Conservation (phyloP, 371 early-diverging fungal genomes). For the Basidiobolus meristosporus region DNA sequence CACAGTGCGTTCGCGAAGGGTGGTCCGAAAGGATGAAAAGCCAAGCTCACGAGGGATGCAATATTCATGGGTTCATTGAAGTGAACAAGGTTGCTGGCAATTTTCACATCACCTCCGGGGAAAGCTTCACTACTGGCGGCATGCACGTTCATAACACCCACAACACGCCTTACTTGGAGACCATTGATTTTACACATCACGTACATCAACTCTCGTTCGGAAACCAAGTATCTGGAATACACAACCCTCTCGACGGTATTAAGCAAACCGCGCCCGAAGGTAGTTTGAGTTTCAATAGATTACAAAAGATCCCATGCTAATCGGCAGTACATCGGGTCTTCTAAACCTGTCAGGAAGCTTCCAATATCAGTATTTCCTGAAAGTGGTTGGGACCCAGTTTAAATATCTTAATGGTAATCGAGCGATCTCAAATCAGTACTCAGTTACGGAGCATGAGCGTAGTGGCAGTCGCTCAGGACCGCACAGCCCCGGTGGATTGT, state of each 20-base stretch:
- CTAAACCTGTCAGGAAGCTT: too few relatives aligned
- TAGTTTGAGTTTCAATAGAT: too few relatives aligned
- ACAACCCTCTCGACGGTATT: constrained; percentile 66
- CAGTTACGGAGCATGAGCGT: constrained; percentile 72
- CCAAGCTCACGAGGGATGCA: constrained; percentile 80
- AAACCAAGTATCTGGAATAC: constrained; percentile 26
- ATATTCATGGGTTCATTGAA: constrained; percentile 52
- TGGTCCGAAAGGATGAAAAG: constrained; percentile 52
- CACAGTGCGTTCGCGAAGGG: constrained; percentile 68
- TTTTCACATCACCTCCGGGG: constrained; percentile 86
- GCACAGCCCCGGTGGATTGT: too few relatives aligned
- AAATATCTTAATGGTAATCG: constrained; percentile 34
- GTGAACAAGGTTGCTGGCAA: constrained; percentile 88
- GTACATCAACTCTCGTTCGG: constrained; percentile 80
- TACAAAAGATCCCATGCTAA: too few relatives aligned
- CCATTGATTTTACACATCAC: constrained; percentile 60
- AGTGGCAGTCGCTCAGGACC: constrained; percentile 7
- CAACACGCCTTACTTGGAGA: constrained; percentile 28
- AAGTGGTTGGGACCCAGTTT: constrained; percentile 82
- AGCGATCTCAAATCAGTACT: constrained; percentile 78
- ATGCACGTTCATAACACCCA: constrained; percentile 77
- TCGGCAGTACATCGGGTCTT: too few relatives aligned
- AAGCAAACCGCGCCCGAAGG: too few relatives aligned
- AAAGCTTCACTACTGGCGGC: constrained; percentile 48
- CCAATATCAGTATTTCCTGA: constrained; percentile 77